Conservation (phyloP, 1,284 basidiomycete genomes). For the Leccinum ponderosum region DNA sequence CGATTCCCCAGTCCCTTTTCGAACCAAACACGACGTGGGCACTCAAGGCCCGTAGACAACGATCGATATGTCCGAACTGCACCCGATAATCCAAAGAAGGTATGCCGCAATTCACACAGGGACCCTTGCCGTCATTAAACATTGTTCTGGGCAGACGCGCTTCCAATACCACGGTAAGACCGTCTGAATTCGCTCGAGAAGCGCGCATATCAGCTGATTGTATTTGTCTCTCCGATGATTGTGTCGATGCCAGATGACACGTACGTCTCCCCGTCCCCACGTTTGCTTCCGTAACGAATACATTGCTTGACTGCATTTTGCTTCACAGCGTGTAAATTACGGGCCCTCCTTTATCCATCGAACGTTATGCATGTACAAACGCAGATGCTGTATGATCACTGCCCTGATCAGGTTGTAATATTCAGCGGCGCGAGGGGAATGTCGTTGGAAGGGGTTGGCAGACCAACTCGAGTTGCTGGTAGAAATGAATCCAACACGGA, state of each 20-base stretch:
- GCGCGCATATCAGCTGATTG: conserved; percentile 13
- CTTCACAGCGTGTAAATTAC: conserved; percentile 24
- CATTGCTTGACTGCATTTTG: background rate
- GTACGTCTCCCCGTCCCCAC: conserved; percentile 34
- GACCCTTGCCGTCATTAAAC: conserved; percentile 8
- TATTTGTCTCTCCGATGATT: conserved; percentile 1
- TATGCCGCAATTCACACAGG: conserved; percentile 31
- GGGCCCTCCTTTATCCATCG: background rate
- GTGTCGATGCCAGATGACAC: conserved; percentile 38
- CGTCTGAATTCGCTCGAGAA: background rate
- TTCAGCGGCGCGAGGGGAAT: background rate
- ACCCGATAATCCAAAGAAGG: conserved; percentile 89
- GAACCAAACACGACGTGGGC: conserved; percentile 7
- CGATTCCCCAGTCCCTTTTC: background rate
- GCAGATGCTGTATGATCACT: conserved; percentile 21
- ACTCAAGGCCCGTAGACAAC: conserved; percentile 68
- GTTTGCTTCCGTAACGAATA: background rate
- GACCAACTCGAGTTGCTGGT: background rate
- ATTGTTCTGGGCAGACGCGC: conserved; percentile 48
- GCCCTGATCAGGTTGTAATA: conserved; percentile 6
- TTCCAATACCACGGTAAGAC: conserved; percentile 75
- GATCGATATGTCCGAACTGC: conserved; percentile 76
- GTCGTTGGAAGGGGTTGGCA: background rate
- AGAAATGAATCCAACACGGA: background rate
- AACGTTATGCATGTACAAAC: conserved; percentile 22